phyloP scores from a whole-genome alignment of 2,329 filamentous ascomycete species.

The Xylaria sp. region DNA sequence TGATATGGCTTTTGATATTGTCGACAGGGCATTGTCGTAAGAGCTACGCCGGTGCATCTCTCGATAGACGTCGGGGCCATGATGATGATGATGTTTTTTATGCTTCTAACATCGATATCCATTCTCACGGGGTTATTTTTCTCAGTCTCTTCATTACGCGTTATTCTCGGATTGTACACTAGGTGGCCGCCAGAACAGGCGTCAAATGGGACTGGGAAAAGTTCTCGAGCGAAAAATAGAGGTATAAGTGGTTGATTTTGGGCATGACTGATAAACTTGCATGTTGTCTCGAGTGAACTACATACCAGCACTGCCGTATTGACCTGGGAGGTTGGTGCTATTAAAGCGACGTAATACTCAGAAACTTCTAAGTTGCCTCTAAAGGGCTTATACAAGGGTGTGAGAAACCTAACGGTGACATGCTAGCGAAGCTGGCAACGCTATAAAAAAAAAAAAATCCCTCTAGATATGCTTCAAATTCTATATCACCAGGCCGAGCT shows the following conservation, averaged over 20 bases:
- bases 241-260: slow-evolving; percentile 46
- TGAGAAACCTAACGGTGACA: neutral
- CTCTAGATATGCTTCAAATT: too few species aligned
- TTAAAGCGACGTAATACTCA: neutral
- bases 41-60: slow-evolving; percentile 41
- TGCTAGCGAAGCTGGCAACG: neutral
- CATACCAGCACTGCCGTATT: neutral
- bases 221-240: slow-evolving; percentile 47
- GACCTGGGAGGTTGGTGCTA: neutral
- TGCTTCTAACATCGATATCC: slow-evolving; percentile 50
- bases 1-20: slow-evolving; percentile 46
- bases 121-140: slow-evolving; percentile 51
- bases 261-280: slow-evolving; percentile 17
- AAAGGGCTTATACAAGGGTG: neutral
- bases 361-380: too few species aligned
- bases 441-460: too few species aligned
- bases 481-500: too few species aligned
- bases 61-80: slow-evolving; percentile 42
- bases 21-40: slow-evolving; percentile 39
- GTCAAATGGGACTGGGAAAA: slow-evolving; percentile 49
- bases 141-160: slow-evolving; percentile 45
- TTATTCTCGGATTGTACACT: slow-evolving; percentile 50
- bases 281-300: slow-evolving; percentile 21
- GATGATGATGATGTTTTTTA: slow-evolving; percentile 33
- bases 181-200: slow-evolving; percentile 47